phyloP scores from a whole-genome alignment of 129 eudicot species.

The Escallonia rubra region DNA sequence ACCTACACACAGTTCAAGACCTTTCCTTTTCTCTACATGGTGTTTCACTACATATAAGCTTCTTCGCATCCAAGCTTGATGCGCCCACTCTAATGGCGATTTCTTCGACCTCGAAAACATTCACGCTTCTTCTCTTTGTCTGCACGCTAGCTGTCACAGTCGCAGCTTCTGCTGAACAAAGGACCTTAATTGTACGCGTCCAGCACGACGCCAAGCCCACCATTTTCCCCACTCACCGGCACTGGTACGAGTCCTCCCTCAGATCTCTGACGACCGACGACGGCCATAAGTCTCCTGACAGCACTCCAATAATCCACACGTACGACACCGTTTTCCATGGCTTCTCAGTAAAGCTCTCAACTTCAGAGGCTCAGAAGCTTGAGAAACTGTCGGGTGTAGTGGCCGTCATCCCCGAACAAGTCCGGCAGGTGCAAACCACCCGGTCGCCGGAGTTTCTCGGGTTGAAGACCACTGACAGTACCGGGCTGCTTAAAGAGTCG shows the following conservation, averaged over 20 bases:
- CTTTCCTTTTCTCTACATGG: no score
- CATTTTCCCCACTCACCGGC: conserved; percentile 65
- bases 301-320: conserved; percentile 45
- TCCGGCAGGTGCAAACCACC: conserved; percentile 70
- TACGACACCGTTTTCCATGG: conserved; percentile 83
- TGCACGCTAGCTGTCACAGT: not conserved
- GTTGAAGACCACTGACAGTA: conserved; percentile 42
- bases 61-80: no score
- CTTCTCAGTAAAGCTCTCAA: conserved; percentile 62
- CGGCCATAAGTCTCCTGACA: not conserved
- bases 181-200: conserved; percentile 63
- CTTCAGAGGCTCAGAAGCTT: conserved; percentile 46
- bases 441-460: conserved; percentile 88
- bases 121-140: not conserved
- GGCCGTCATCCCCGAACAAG: conserved; percentile 75
- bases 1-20: no score
- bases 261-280: conserved; percentile 14
- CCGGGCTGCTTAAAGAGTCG: conserved; percentile 61
- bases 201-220: conserved; percentile 76
- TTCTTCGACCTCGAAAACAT: no score
- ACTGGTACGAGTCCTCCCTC: conserved; percentile 80
- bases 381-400: conserved; percentile 27
- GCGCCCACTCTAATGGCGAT: no score
- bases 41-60: no score
- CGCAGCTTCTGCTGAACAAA: conserved; percentile 10